These are phyloP conservation scores for Trichophyton rubrum DNA, from an alignment of 2,329 filamentous ascomycete species.

Conservation along the genomic window DNA sequence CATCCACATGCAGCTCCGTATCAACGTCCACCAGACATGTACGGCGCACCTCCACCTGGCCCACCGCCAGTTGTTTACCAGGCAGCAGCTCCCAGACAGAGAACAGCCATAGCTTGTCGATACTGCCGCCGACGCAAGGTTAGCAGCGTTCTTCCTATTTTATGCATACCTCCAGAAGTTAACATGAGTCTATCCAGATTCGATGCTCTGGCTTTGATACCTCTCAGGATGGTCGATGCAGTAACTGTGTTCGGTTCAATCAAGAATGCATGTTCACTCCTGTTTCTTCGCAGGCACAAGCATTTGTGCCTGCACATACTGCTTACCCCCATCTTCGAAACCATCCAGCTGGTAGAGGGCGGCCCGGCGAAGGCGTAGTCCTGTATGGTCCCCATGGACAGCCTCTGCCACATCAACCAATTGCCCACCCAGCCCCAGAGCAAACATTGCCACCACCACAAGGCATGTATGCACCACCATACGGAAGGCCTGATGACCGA, in stretches of 20 bases:
- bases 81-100: slow-evolving; percentile 37
- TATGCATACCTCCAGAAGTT: background rate
- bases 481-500: slow-evolving; percentile 21
- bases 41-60: slow-evolving; percentile 26
- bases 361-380: slow-evolving; percentile 25
- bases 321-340: slow-evolving; percentile 45
- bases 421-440: slow-evolving; percentile 18
- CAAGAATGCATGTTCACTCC: slow-evolving; percentile 69
- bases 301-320: slow-evolving; percentile 60
- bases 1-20: slow-evolving; percentile 31
- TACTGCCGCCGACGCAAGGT: slow-evolving; percentile 43
- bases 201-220: slow-evolving; percentile 64
- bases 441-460: slow-evolving; percentile 29
- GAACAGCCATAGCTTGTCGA: slow-evolving; percentile 41
- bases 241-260: slow-evolving; percentile 60
- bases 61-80: slow-evolving; percentile 31
- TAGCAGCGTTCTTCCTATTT: slow-evolving; percentile 13
- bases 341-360: slow-evolving; percentile 23
- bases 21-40: slow-evolving; percentile 30
- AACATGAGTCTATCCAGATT: slow-evolving; percentile 40
- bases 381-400: slow-evolving; percentile 41
- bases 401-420: slow-evolving; percentile 21
- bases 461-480: slow-evolving; percentile 29
- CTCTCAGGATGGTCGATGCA: slow-evolving; percentile 58
- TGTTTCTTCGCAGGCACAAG: slow-evolving; percentile 56